phyloP scores from a whole-genome alignment of 306 rosid genomes.

The Comarum palustre region DNA sequence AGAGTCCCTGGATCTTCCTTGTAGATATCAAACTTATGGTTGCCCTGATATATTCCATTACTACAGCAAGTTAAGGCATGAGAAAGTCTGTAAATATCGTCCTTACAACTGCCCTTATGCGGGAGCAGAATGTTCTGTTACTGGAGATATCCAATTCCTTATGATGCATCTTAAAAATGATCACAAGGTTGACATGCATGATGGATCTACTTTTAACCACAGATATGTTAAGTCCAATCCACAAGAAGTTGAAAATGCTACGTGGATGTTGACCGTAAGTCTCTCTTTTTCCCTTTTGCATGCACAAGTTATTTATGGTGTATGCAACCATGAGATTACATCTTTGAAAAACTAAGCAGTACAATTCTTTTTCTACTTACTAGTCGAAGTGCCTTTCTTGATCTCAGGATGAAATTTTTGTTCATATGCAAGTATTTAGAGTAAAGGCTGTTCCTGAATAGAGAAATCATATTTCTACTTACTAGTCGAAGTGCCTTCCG shows the following conservation, averaged over 20 bases:
- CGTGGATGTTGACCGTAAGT: slow-evolving; percentile 55
- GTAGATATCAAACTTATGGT: slow-evolving; percentile 41
- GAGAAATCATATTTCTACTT: not conserved
- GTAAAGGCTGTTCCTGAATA: not conserved
- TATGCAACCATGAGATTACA: not conserved
- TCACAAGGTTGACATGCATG: slow-evolving; percentile 61
- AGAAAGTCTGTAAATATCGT: slow-evolving; percentile 47
- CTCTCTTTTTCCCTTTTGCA: slow-evolving; percentile 1
- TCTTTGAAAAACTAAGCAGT: not conserved
- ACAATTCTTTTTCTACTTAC: not conserved
- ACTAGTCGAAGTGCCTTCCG: not conserved
- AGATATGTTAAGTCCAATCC: slow-evolving; percentile 61
- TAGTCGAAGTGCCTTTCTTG: not conserved
- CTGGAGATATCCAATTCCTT: slow-evolving; percentile 49
- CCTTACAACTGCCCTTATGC: slow-evolving; percentile 54
- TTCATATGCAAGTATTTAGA: not conserved
- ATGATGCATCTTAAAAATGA: slow-evolving; percentile 47
- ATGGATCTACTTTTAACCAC: slow-evolving; percentile 51
- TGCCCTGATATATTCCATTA: slow-evolving; percentile 49
- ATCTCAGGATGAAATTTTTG: not conserved
- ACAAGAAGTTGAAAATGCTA: slow-evolving; percentile 51
- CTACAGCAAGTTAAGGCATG: slow-evolving; percentile 54
- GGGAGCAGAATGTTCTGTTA: slow-evolving; percentile 49
- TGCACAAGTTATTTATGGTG: not conserved
- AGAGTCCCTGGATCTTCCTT: slow-evolving; percentile 55